Evolutionary conservation across 208 protist genomes (phyloP).

Genomic region (Leishmania amazonensis): DNA sequence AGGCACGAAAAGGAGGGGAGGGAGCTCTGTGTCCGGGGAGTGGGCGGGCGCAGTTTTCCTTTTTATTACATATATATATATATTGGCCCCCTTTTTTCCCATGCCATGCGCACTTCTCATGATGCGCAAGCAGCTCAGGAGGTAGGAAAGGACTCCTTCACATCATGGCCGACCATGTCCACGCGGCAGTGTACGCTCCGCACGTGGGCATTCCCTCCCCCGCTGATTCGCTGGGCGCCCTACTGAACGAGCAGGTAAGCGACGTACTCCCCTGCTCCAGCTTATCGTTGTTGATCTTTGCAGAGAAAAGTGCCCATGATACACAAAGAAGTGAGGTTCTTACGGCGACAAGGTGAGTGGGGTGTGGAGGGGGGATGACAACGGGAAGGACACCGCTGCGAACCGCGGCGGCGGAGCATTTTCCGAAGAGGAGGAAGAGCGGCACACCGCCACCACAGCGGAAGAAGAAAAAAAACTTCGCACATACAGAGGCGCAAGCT

Average conservation of each 20-base stretch:
- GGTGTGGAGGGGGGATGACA: neutral
- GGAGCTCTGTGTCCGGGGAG: neutral
- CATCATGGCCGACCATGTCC: neutral
- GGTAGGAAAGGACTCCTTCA: neutral
- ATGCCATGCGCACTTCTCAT: neutral
- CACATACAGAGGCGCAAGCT: neutral
- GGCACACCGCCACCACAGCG: neutral
- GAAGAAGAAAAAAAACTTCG: neutral
- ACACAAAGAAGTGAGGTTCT: neutral
- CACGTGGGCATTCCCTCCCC: neutral
- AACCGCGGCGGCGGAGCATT: neutral
- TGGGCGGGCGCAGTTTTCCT: neutral
- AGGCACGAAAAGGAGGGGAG: neutral
- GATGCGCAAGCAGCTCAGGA: neutral
- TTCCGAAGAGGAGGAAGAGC: neutral
- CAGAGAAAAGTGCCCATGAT: neutral
- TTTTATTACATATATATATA: neutral
- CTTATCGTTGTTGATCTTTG: neutral
- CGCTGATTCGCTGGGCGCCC: neutral
- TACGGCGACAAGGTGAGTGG: neutral
- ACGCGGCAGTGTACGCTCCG: neutral
- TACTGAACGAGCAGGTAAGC: neutral
- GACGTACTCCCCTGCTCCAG: neutral
- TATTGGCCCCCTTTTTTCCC: neutral
- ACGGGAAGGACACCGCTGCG: too few relatives aligned